Evolutionary conservation across 1,139 yeast genomes (phyloP), one percentile per base, ranked within the genome.

Genomic region (Zygosaccharomyces pseudobailii): DNA sequence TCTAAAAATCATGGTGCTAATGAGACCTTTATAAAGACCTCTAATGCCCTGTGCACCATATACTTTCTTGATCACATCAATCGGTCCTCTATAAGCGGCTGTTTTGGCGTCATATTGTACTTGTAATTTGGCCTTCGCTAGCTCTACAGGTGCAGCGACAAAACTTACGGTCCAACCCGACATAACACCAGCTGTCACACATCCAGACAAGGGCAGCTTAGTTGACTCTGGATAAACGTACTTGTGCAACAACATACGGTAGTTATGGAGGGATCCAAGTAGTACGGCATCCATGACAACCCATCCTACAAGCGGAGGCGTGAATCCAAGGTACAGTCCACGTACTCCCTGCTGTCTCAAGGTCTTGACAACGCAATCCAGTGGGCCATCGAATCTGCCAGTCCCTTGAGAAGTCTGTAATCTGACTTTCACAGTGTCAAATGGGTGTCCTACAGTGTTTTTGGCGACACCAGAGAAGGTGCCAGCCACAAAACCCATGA

Each of bases 301-400:
- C 96, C 96, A 89, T 0, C 96, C 97, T 13, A 87, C 79, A 54
- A 89, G 71, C 1, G 96, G 96, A 6, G 96, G 96, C 0, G 96
- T 87, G 55, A 89, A 88, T 0, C 96, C 96, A 58, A 88, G 81
- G 63, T 87, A 88, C 46, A 88, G 78, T 0, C 95, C 96, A 24
- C 73, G 68, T 3, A 82, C 55, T 3, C 96, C 96, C 62, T 88
- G 96, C 28, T 82, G 79, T 51, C 71, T 72, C 22, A 86, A 61
- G 0, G 96, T 88, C 62, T 85, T 82, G 60, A 74, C 59, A 3
- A 86, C 81, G 66, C 95, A 87, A 63, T 88, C 95, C 59, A 86
- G 61, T 0, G 96, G 95, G 1, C 95, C 96, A 45, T 72, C 80
- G 70, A 87, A 88, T 45, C 82, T 71, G 1, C 52, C 52, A 19